Evolutionary conservation across 1,139 yeast species (phyloP).

Genomic region (Candida tetrigidarum): DNA sequence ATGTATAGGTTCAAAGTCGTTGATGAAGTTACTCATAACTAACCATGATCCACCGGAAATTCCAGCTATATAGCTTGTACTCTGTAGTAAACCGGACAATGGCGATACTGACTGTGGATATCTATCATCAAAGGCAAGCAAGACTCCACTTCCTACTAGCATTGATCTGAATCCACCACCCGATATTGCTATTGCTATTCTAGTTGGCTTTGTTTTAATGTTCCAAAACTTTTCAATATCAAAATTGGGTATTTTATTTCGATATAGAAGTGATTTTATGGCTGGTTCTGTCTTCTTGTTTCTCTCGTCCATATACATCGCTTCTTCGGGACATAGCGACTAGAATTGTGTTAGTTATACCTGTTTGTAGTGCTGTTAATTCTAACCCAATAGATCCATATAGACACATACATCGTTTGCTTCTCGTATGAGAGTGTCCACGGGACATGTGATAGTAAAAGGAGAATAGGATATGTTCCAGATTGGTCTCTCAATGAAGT

Average conservation of each 20-base stretch:
- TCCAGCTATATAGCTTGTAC: slow-evolving; percentile 59
- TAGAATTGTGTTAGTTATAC: slow-evolving; percentile 18
- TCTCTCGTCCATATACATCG: slow-evolving; percentile 37
- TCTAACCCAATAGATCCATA: neutral
- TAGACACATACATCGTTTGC: slow-evolving; percentile 36
- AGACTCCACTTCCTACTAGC: slow-evolving; percentile 66
- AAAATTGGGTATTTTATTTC: slow-evolving; percentile 42
- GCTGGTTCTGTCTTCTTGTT: slow-evolving; percentile 33
- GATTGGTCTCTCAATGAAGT: slow-evolving; percentile 3
- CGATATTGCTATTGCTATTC: slow-evolving; percentile 61
- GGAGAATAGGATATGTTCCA: slow-evolving; percentile 40
- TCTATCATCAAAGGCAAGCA: slow-evolving; percentile 56
- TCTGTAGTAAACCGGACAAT: slow-evolving; percentile 57
- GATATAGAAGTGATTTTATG: slow-evolving; percentile 35
- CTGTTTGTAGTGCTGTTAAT: neutral
- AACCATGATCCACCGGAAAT: slow-evolving; percentile 77
- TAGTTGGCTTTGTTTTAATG: slow-evolving; percentile 29
- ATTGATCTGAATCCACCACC: slow-evolving; percentile 80
- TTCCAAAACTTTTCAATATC: slow-evolving; percentile 26
- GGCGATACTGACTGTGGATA: slow-evolving; percentile 36
- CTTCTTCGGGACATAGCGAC: slow-evolving; percentile 36
- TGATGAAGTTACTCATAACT: slow-evolving; percentile 53
- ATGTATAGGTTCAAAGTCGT: slow-evolving; percentile 47
- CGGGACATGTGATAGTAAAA: slow-evolving; percentile 45
- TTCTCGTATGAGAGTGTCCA: slow-evolving; percentile 34